phyloP scores from a whole-genome alignment of 23 red algal species.

The Gracilaria domingensis region DNA sequence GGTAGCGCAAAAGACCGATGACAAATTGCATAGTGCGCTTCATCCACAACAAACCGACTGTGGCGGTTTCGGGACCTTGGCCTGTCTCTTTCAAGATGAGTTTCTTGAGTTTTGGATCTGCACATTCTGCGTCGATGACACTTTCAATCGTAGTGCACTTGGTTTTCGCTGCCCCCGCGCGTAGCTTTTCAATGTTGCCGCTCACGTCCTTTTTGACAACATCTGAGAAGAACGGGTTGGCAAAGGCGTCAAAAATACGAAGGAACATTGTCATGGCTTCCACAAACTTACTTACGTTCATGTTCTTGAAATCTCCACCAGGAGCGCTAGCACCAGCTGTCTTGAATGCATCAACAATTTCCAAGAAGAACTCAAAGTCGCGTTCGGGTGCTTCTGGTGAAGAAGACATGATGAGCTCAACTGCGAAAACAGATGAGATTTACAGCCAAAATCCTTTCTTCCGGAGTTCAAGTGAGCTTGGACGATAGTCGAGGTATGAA shows the following conservation, averaged over 20 bases:
- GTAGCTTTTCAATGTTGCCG: conserved; percentile 72
- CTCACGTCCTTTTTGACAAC: conserved; percentile 73
- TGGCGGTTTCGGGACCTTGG: conserved; percentile 32
- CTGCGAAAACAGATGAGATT: not conserved
- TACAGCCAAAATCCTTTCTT: not conserved
- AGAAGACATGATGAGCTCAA: conserved; percentile 31
- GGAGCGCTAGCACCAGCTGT: conserved; percentile 16
- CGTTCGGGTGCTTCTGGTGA: conserved; percentile 23
- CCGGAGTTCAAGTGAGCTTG: no score
- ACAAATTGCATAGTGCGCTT: conserved; percentile 81
- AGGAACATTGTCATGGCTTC: conserved; percentile 79
- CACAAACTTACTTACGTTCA: conserved; percentile 57
- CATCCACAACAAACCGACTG: conserved; percentile 70
- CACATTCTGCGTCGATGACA: conserved; percentile 42
- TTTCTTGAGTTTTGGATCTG: conserved; percentile 59
- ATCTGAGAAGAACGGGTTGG: conserved; percentile 70
- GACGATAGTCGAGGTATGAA: no score
- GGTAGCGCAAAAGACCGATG: conserved; percentile 40
- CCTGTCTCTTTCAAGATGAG: conserved; percentile 53
- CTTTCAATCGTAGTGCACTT: conserved; percentile 39
- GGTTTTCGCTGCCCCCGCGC: conserved; percentile 40
- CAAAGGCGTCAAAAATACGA: conserved; percentile 70
- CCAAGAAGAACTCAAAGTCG: conserved; percentile 61
- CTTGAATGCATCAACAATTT: conserved; percentile 68
- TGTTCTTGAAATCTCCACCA: conserved; percentile 38